phyloP scores from a whole-genome alignment of 257 asterid species.

The Linderniella brevidens region DNA sequence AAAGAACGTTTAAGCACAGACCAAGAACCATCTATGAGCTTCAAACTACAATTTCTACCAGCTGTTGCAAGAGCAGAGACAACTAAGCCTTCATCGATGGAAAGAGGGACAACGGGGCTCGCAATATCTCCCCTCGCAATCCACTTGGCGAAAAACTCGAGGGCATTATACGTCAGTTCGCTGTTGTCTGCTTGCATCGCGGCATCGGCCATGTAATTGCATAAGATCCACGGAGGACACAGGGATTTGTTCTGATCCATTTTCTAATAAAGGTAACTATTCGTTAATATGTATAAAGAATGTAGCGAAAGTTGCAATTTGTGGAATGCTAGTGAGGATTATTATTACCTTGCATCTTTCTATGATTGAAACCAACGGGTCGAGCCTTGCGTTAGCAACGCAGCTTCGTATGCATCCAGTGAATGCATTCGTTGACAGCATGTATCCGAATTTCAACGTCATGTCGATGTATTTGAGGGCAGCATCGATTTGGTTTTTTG shows the following conservation, averaged over 20 bases:
- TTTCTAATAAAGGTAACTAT: conserved; percentile 36
- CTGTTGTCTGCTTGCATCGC: conserved; percentile 62
- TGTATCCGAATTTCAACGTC: conserved; percentile 48
- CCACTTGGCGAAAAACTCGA: conserved; percentile 75
- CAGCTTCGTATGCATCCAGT: conserved; percentile 36
- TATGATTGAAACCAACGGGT: conserved; percentile 47
- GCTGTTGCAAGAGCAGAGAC: conserved; percentile 78
- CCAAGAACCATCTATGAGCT: conserved; percentile 78
- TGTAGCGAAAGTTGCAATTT: conserved; percentile 8
- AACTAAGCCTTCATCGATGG: conserved; percentile 58
- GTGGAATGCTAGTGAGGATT: conserved; percentile 9
- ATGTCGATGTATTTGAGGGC: conserved; percentile 55
- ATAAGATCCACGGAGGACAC: conserved; percentile 53
- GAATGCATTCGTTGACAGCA: conserved; percentile 43
- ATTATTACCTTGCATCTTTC: conserved; percentile 98
- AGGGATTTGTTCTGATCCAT: conserved; percentile 74
- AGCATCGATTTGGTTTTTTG: conserved; percentile 32
- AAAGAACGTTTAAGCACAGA: conserved; percentile 59
- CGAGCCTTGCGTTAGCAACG: conserved; percentile 32
- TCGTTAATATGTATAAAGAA: conserved; percentile 9
- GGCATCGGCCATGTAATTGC: conserved; percentile 50
- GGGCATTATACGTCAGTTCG: conserved; percentile 47
- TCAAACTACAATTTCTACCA: conserved; percentile 54
- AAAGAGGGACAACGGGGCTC: conserved; percentile 30
- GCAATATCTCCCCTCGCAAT: conserved; percentile 49